A percentile compares a stretch with the other conserved stretches of the same genome.
Conservation (phyloP, 2,329 filamentous ascomycete genomes). For the Neurospora crassa region DNA sequence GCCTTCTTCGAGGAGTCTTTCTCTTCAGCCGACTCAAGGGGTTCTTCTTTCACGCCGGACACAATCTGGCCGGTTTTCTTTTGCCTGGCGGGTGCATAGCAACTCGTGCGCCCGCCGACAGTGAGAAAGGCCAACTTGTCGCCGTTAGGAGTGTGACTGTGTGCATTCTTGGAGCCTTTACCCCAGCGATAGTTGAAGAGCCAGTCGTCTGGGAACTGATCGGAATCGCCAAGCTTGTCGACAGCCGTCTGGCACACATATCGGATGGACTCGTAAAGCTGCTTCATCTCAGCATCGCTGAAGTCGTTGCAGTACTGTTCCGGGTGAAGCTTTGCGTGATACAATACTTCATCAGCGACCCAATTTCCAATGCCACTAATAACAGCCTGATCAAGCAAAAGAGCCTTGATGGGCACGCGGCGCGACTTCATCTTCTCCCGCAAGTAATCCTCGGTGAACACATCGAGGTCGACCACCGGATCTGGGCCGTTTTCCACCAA, state of each 20-base stretch:
- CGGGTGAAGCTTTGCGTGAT: constrained; percentile 79
- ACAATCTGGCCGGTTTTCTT: constrained; percentile 56
- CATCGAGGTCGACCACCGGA: constrained; percentile 71
- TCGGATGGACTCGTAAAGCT: constrained; percentile 62
- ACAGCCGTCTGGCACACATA: constrained; percentile 75
- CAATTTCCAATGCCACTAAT: constrained; percentile 94
- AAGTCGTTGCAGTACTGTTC: constrained; percentile 89
- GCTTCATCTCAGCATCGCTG: constrained; percentile 57
- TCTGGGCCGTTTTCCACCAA: constrained; percentile 90
- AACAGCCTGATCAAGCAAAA: constrained; percentile 78
- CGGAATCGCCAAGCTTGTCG: constrained; percentile 69
- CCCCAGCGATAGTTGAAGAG: constrained; percentile 83
- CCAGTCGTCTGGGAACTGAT: constrained; percentile 79
- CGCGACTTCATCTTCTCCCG: constrained; percentile 60
- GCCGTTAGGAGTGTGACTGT: constrained; percentile 65
- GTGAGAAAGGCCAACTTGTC: constrained; percentile 79
- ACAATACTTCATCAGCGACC: constrained; percentile 92
- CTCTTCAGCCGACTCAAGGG: constrained; percentile 23
- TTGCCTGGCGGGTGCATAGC: constrained; percentile 75
- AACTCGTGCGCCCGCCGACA: constrained; percentile 85
- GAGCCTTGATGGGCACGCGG: constrained; percentile 78
- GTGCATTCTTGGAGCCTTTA: constrained; percentile 68
- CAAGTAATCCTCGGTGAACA: constrained; percentile 70
- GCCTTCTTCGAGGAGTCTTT: constrained; percentile 18
- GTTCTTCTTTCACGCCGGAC: constrained; percentile 34